Evolutionary conservation across 345 rosid species (phyloP).

Genomic region (Cardiospermum halicacabum): DNA sequence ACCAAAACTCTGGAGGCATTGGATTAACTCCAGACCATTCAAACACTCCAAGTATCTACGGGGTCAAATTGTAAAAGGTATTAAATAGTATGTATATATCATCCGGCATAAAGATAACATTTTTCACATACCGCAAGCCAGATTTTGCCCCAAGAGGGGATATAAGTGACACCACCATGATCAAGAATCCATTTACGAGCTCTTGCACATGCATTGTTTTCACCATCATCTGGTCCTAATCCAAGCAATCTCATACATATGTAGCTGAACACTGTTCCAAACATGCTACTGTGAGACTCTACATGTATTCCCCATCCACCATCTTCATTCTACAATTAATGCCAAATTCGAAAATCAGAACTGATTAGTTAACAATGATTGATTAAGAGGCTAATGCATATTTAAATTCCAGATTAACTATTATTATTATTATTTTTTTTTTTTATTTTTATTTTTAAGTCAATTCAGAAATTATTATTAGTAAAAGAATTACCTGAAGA

Average conservation of each 20-base stretch:
- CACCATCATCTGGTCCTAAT: slow-evolving; percentile 38
- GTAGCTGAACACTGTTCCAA: slow-evolving; percentile 31
- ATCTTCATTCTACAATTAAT: slow-evolving; percentile 29
- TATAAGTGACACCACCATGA: slow-evolving; percentile 33
- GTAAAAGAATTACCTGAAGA: too few relatives aligned
- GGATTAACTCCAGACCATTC: slow-evolving; percentile 26
- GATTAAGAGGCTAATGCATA: too few relatives aligned
- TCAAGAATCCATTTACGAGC: slow-evolving; percentile 37
- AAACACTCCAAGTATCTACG: slow-evolving; percentile 25
- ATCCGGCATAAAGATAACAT: too few relatives aligned
- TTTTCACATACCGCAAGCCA: too few relatives aligned
- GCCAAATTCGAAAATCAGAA: too few relatives aligned
- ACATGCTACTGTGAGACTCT: slow-evolving; percentile 35
- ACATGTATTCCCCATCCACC: slow-evolving; percentile 37
- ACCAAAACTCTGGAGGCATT: slow-evolving; percentile 31
- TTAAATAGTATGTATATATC: background rate
- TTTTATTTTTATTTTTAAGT: too few relatives aligned
- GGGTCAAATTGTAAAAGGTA: background rate
- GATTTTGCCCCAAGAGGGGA: too few relatives aligned
- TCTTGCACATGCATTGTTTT: slow-evolving; percentile 20
- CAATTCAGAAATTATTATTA: too few relatives aligned
- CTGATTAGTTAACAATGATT: too few relatives aligned
- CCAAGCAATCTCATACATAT: slow-evolving; percentile 33
- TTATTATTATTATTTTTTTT: too few relatives aligned
- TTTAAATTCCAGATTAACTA: too few relatives aligned